Percentiles rank a stretch among this genome's conserved stretches.
Evolutionary conservation across 2,329 filamentous ascomycete genomes (phyloP).

Genomic region (Fusarium sororula): DNA sequence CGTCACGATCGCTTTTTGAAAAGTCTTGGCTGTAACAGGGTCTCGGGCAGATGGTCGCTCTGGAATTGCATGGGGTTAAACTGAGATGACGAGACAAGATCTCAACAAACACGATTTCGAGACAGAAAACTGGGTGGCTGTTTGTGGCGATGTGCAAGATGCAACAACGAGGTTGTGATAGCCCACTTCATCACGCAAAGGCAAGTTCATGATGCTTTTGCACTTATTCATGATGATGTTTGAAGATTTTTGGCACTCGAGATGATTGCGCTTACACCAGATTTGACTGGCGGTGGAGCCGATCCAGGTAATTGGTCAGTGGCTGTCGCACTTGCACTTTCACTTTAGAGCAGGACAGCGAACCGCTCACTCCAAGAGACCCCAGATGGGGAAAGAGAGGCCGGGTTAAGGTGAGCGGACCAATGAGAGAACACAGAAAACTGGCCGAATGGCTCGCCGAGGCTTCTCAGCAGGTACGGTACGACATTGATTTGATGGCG

Average conservation of each 20-base stretch:
- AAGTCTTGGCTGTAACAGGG: conserved; percentile 37
- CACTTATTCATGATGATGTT: conserved; percentile 25
- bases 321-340: neutral
- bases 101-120: neutral
- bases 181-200: neutral
- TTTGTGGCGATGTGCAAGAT: neutral
- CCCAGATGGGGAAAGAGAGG: conserved; percentile 31
- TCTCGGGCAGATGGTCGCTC: conserved; percentile 23
- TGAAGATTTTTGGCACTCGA: neutral
- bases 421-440: conserved; percentile 18
- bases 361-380: conserved; percentile 22
- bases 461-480: conserved; percentile 26
- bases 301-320: conserved; percentile 15
- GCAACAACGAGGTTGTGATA: neutral
- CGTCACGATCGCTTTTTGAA: conserved; percentile 33
- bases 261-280: conserved; percentile 25
- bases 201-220: conserved; percentile 26
- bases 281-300: conserved; percentile 24
- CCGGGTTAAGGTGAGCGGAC: neutral
- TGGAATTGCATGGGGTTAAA: conserved; percentile 29
- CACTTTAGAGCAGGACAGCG: conserved; percentile 9
- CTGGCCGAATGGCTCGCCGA: conserved; percentile 16
- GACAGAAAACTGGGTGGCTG: neutral
- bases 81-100: neutral
- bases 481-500: conserved; percentile 18